Evolutionary conservation across 331 rosid genomes (phyloP), one percentile per base, ranked within the genome.

Genomic region (Acacia concinna): DNA sequence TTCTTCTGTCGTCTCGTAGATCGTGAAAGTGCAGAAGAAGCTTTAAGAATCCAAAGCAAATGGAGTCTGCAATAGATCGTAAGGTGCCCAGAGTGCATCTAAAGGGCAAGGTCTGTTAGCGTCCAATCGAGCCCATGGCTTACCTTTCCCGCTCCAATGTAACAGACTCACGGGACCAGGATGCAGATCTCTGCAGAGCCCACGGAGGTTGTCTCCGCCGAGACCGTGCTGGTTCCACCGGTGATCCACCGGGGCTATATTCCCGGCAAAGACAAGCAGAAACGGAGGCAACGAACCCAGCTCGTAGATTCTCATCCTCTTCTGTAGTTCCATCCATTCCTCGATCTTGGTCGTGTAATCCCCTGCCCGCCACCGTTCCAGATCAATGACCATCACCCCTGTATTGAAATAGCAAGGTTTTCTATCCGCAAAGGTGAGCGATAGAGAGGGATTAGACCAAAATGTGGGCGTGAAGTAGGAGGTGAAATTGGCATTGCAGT

Each of bases 141-240:
- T 93, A 1, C 97, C 97, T 78, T 93, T 93, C n/a, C 97, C 97
- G 65, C 99, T 95, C 99, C 99, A 95, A 88, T 95, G 99, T 86
- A 96, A 81, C 8, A 96, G 86, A 74, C 99, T 96, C 21, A 90
- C 99, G 0, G 98, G 91, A 6, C 99, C 99, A 2, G 96, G 89
- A 73, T 96, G 99, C 11, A 96, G 85, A 81, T 90, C 70, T 35
- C 99, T 76, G 76, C 99, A 96, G 0, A 96, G 87, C 2, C 98
- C 99, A 0, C 93, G 38, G 38, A 85, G 91, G 73, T 96, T 96
- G 20, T 96, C 99, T 0, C 99, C 99, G 0, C 99, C 99, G 0
- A 96, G 89, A 0, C 99, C 99, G 30, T 96, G 99, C 13, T 96
- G 99, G 82, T 96, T 96, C 99, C 99, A 96, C 25, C 87, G 84